Evolutionary conservation across 2,329 filamentous ascomycete genomes (phyloP).

Genomic region (Ophiostoma novo-ulmi): DNA sequence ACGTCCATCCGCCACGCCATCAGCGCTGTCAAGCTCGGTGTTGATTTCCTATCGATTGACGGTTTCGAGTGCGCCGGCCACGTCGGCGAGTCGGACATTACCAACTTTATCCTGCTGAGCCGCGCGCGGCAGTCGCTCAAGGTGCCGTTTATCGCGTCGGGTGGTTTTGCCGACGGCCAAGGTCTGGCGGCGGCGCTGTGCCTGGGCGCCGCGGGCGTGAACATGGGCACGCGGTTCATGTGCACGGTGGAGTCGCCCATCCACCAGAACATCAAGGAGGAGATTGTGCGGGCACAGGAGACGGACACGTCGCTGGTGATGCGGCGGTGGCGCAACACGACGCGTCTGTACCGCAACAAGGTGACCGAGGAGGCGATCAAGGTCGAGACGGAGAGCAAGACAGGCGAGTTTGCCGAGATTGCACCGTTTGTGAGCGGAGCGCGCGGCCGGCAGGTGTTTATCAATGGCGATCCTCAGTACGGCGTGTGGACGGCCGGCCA

Average conservation of each 20-base stretch:
- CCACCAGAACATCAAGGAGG: slow-evolving; percentile 87
- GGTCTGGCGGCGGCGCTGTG: slow-evolving; percentile 86
- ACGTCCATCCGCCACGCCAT: slow-evolving; percentile 91
- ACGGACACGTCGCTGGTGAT: slow-evolving; percentile 86
- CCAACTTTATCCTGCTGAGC: slow-evolving; percentile 82
- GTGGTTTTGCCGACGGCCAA: slow-evolving; percentile 91
- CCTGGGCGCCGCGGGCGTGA: slow-evolving; percentile 87
- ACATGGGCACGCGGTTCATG: slow-evolving; percentile 99
- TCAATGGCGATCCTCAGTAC: slow-evolving; percentile 84
- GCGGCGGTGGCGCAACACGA: slow-evolving; percentile 89
- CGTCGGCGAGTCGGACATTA: slow-evolving; percentile 81
- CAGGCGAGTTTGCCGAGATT: slow-evolving; percentile 84
- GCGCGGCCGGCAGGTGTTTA: slow-evolving; percentile 83
- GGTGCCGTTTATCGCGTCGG: slow-evolving; percentile 90
- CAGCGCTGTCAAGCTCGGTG: slow-evolving; percentile 86
- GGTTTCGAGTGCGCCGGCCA: slow-evolving; percentile 95
- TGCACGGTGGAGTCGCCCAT: slow-evolving; percentile 90
- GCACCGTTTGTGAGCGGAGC: slow-evolving; percentile 84
- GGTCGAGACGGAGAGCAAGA: slow-evolving; percentile 75
- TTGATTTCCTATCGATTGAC: slow-evolving; percentile 95
- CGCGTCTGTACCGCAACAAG: slow-evolving; percentile 83
- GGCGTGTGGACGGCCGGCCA: slow-evolving; percentile 97
- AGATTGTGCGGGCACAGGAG: slow-evolving; percentile 83
- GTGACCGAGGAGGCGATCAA: slow-evolving; percentile 73
- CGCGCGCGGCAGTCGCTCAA: slow-evolving; percentile 76